Conservation (phyloP, 73 alveolate species). For the Paramecium octaurelia region DNA sequence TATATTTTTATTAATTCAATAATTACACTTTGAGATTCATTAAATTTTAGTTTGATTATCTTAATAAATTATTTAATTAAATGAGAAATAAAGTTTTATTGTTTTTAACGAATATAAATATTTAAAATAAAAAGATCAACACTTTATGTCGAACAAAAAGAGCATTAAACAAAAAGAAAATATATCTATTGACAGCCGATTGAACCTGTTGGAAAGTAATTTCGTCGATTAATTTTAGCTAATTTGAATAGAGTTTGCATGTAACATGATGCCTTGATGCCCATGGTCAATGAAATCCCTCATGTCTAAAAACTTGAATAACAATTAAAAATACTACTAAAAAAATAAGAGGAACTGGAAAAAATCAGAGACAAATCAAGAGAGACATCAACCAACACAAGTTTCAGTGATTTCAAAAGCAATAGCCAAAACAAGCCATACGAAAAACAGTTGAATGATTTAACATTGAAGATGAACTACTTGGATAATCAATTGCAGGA, state of each 20-base stretch:
- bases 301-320: neutral
- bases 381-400: slow-evolving; percentile 12
- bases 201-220: neutral
- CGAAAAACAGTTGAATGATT: slow-evolving; percentile 13
- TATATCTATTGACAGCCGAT: neutral
- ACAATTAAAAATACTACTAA: neutral
- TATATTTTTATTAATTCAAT: neutral
- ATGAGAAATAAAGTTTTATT: neutral
- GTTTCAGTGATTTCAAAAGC: slow-evolving; percentile 20
- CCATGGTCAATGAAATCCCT: neutral
- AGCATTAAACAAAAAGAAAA: neutral
- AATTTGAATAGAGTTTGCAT: slow-evolving; percentile 39
- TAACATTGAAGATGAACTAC: neutral
- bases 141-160: neutral
- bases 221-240: neutral
- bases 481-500: neutral
- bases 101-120: neutral
- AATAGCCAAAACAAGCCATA: neutral
- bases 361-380: neutral
- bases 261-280: slow-evolving; percentile 43
- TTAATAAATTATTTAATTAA: neutral
- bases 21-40: neutral
- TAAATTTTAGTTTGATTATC: neutral
- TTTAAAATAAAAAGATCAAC: neutral
- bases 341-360: slow-evolving; percentile 23